Evolutionary conservation across 257 asterid genomes (phyloP).

Genomic region (Craterostigma plantagineum): DNA sequence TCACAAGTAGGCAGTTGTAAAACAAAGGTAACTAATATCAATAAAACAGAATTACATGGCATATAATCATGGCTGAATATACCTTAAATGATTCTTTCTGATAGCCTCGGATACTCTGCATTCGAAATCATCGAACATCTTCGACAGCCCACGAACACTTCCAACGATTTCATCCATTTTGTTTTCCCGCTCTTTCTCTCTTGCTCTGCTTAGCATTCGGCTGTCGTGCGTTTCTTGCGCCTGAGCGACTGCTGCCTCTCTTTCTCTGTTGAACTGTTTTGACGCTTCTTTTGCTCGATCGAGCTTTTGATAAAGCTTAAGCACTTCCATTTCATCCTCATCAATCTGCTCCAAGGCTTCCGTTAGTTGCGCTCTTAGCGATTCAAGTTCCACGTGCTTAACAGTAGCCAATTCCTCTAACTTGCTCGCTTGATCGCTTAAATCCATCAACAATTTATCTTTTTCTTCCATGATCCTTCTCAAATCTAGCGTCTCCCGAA

Average conservation of each 20-base stretch:
- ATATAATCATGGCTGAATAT: constrained; percentile 5
- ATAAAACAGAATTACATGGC: neutral
- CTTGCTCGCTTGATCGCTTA: constrained; percentile 24
- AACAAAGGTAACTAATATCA: neutral
- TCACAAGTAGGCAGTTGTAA: neutral
- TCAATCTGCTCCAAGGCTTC: constrained; percentile 35
- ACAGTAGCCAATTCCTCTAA: constrained; percentile 24
- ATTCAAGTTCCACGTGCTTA: constrained; percentile 20
- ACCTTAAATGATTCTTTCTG: constrained; percentile 33
- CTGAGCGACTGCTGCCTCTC: constrained; percentile 16
- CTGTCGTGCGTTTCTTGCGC: constrained; percentile 30
- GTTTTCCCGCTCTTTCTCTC: constrained; percentile 21
- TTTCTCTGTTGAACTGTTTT: constrained; percentile 25
- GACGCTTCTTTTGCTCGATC: constrained; percentile 21
- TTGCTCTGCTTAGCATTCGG: too few species aligned
- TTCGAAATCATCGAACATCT: constrained; percentile 36
- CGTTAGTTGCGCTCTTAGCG: constrained; percentile 17
- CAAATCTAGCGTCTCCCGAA: constrained; percentile 25
- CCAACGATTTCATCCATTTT: constrained; percentile 16
- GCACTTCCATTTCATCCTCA: constrained; percentile 15
- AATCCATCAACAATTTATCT: constrained; percentile 22
- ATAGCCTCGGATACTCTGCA: constrained; percentile 23
- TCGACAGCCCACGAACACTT: constrained; percentile 13
- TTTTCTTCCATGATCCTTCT: constrained; percentile 22
- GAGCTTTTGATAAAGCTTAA: constrained; percentile 24